A percentile compares a stretch with the other conserved stretches of the same genome.
phyloP scores from a whole-genome alignment of 2,329 filamentous ascomycete genomes.

The Aspergillus sp. region DNA sequence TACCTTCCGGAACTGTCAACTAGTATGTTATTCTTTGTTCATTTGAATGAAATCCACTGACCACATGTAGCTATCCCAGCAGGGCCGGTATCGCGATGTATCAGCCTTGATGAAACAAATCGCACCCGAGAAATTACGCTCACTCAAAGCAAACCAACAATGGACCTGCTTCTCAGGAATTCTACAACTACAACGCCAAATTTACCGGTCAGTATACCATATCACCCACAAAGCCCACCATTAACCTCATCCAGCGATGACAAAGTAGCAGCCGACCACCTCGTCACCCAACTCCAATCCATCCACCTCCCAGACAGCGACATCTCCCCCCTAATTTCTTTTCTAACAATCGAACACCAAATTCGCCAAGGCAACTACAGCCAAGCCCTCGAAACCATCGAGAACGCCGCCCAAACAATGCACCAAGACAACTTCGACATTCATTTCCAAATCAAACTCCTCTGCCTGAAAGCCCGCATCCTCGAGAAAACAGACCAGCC shows the following conservation, averaged over 20 bases:
- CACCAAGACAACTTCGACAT: conserved; percentile 55
- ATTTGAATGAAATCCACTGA: background rate
- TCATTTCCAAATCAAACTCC: conserved; percentile 61
- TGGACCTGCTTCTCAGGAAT: conserved; percentile 39
- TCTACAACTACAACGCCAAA: conserved; percentile 35
- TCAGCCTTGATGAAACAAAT: conserved; percentile 54
- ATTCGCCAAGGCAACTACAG: conserved; percentile 48
- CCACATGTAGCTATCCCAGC: conserved; percentile 46
- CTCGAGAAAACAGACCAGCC: conserved; percentile 62
- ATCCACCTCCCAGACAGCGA: conserved; percentile 51
- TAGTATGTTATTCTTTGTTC: conserved; percentile 32
- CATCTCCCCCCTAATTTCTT: conserved; percentile 51
- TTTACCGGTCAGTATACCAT: conserved; percentile 32
- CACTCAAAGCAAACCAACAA: conserved; percentile 67
- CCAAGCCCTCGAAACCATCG: conserved; percentile 49
- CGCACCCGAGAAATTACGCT: conserved; percentile 57
- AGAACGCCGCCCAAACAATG: conserved; percentile 47
- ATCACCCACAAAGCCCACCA: background rate
- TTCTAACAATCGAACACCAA: conserved; percentile 55
- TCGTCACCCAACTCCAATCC: conserved; percentile 53
- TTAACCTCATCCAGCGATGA: conserved; percentile 43
- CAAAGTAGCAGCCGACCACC: conserved; percentile 49
- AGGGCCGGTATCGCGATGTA: conserved; percentile 65
- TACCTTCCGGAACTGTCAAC: conserved; percentile 62
- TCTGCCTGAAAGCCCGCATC: conserved; percentile 66